Percentiles rank a stretch among this genome's conserved stretches.
These are phyloP conservation scores for Cryptosporidium muris DNA, from an alignment of 169 alveolate genomes.

Conservation along the genomic window DNA sequence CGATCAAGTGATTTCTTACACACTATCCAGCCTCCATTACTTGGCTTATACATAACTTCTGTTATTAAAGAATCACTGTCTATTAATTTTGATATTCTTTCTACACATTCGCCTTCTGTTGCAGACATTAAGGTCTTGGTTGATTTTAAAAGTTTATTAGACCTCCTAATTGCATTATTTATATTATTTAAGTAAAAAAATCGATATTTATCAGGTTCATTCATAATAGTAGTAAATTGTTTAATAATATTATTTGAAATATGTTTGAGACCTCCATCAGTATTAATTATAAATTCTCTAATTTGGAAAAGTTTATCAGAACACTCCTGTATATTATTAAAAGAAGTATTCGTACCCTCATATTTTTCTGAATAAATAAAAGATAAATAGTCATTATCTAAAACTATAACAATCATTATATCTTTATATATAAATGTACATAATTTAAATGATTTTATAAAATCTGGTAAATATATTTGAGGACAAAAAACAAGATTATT, in stretches of 20 bases:
- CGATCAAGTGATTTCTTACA: conserved; percentile 59
- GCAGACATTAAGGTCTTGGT: conserved; percentile 67
- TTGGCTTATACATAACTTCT: conserved; percentile 13
- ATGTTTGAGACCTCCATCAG: conserved; percentile 34
- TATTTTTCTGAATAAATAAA: too few species aligned
- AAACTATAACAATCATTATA: conserved; percentile 37
- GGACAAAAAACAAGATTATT: conserved; percentile 41
- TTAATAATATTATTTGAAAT: background rate
- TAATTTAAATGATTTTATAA: conserved; percentile 5
- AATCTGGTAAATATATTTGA: conserved; percentile 30
- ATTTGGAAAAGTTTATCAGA: background rate
- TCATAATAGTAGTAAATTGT: conserved; percentile 42
- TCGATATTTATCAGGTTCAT: conserved; percentile 27
- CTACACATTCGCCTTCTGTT: conserved; percentile 47
- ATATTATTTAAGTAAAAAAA: conserved; percentile 42
- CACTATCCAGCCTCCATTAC: conserved; percentile 64
- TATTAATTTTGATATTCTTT: conserved; percentile 15
- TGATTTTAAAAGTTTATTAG: conserved; percentile 34
- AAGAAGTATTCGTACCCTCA: too few species aligned
- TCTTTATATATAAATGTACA: conserved; percentile 41
- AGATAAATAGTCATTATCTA: background rate
- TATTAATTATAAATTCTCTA: conserved; percentile 13
- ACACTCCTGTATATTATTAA: too few species aligned
- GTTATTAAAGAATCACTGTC: background rate
- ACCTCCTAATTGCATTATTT: conserved; percentile 55